A percentile compares a stretch with the other conserved stretches of the same genome.
These are phyloP conservation scores for Talaromyces sp. DNA, from an alignment of 2,329 filamentous ascomycete species.

Conservation along the genomic window DNA sequence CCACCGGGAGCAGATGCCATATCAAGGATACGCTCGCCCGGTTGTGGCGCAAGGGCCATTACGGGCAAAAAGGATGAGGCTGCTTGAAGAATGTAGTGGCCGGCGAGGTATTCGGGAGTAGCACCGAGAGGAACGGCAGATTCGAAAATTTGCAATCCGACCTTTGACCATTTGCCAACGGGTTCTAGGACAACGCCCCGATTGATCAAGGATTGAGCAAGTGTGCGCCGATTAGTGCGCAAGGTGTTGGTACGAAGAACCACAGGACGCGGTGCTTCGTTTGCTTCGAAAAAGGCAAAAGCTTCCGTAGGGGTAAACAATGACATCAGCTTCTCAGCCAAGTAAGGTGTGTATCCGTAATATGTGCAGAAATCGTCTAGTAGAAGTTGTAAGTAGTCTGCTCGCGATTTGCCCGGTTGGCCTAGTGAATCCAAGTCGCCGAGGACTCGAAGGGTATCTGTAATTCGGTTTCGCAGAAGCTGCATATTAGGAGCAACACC, in stretches of 20 bases:
- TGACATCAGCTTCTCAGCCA: constrained; percentile 93
- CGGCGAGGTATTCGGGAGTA: constrained; percentile 93
- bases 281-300: constrained; percentile 97
- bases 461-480: constrained; percentile 79
- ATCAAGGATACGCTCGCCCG: constrained; percentile 85
- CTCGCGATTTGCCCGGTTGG: constrained; percentile 72
- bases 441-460: constrained; percentile 84
- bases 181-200: constrained; percentile 93
- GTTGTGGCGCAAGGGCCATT: constrained; percentile 93
- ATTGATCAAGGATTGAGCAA: constrained; percentile 91
- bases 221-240: constrained; percentile 66
- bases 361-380: constrained; percentile 91
- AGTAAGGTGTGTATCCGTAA: constrained; percentile 89
- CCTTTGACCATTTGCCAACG: constrained; percentile 97
- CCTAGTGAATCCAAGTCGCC: constrained; percentile 79
- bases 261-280: constrained; percentile 87
- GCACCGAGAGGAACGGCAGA: constrained; percentile 81
- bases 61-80: constrained; percentile 95
- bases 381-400: constrained; percentile 81
- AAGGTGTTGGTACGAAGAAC: constrained; percentile 97
- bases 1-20: constrained; percentile 94
- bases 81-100: constrained; percentile 96
- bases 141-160: constrained; percentile 94
- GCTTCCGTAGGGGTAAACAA: constrained; percentile 91
- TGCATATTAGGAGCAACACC: constrained; percentile 84